These are phyloP conservation scores for Rhynchospora pubera DNA, from an alignment of 176 grass and related monocot species.

Conservation along the genomic window DNA sequence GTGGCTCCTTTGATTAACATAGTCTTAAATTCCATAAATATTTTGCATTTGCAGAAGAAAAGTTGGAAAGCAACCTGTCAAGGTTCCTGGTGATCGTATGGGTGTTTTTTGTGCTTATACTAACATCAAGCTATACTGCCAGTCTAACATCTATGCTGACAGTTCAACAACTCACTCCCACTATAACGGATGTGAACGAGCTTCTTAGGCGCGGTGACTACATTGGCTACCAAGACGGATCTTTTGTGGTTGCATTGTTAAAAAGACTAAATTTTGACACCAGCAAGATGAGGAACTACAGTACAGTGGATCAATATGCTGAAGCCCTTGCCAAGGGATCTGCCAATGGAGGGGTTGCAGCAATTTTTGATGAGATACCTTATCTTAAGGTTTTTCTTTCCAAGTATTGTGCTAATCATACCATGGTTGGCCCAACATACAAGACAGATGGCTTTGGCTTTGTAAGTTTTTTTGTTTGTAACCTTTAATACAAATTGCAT, in stretches of 20 bases:
- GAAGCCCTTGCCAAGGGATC: slow-evolving; percentile 38
- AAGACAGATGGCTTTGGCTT: slow-evolving; percentile 61
- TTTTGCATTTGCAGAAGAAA: slow-evolving; percentile 32
- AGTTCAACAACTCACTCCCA: slow-evolving; percentile 29
- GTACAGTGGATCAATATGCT: slow-evolving; percentile 32
- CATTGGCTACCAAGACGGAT: slow-evolving; percentile 44
- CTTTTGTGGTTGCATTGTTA: slow-evolving; percentile 30
- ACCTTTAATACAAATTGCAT: background rate
- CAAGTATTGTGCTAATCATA: slow-evolving; percentile 16
- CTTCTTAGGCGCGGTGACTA: slow-evolving; percentile 17
- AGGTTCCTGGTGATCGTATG: slow-evolving; percentile 49
- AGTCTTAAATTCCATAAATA: background rate
- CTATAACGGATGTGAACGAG: slow-evolving; percentile 20
- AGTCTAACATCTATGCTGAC: slow-evolving; percentile 67
- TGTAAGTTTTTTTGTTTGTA: slow-evolving; percentile 33
- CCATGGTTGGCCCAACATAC: slow-evolving; percentile 38
- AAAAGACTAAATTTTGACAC: slow-evolving; percentile 3
- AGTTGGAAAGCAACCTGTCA: slow-evolving; percentile 38
- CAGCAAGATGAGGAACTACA: slow-evolving; percentile 32
- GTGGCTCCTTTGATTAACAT: background rate
- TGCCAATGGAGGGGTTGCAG: slow-evolving; percentile 39
- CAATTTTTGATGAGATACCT: slow-evolving; percentile 56
- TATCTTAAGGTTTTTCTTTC: slow-evolving; percentile 48
- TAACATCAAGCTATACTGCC: slow-evolving; percentile 60
- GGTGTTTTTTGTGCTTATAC: slow-evolving; percentile 50